Evolutionary conservation across 2,329 filamentous ascomycete genomes (phyloP).

Genomic region (Pseudogymnoascus sp.): DNA sequence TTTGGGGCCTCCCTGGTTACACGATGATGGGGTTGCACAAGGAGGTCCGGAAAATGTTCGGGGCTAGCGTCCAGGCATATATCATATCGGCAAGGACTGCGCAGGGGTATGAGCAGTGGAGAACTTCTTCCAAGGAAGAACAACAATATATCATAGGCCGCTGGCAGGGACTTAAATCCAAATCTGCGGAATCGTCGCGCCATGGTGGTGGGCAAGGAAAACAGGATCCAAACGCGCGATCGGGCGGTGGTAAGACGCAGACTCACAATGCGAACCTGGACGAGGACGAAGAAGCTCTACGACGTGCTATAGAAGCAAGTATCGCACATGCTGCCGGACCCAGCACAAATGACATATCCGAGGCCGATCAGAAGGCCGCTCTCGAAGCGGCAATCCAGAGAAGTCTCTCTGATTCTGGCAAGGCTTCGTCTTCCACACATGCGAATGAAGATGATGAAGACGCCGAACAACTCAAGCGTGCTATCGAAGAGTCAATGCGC

Average conservation of each 20-base stretch:
- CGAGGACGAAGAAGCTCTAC: constrained; percentile 35
- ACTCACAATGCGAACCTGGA: constrained; percentile 21
- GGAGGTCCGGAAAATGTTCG: constrained; percentile 64
- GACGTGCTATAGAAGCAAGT: constrained; percentile 44
- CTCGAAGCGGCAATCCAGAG: constrained; percentile 50
- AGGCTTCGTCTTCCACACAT: constrained; percentile 12
- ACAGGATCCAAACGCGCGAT: background rate
- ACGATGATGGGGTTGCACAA: constrained; percentile 76
- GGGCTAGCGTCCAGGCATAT: constrained; percentile 67
- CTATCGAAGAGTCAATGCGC: constrained; percentile 35
- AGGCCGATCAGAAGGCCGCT: constrained; percentile 50
- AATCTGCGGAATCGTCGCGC: constrained; percentile 54
- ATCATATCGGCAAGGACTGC: constrained; percentile 69
- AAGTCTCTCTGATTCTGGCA: constrained; percentile 35
- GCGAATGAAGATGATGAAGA: constrained; percentile 24
- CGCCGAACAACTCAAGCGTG: constrained; percentile 36
- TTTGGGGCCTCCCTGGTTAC: constrained; percentile 71
- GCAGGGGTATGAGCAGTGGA: constrained; percentile 65
- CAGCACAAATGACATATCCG: constrained; percentile 22
- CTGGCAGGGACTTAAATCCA: constrained; percentile 54
- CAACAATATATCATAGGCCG: constrained; percentile 54
- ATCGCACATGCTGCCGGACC: constrained; percentile 35
- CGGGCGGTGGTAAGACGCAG: constrained; percentile 22
- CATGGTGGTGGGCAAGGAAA: constrained; percentile 31
- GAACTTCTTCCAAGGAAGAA: constrained; percentile 48